Base-by-base conservation (phyloP, 805 yeast genomes). In the Kazachstania taianensis region DNA sequence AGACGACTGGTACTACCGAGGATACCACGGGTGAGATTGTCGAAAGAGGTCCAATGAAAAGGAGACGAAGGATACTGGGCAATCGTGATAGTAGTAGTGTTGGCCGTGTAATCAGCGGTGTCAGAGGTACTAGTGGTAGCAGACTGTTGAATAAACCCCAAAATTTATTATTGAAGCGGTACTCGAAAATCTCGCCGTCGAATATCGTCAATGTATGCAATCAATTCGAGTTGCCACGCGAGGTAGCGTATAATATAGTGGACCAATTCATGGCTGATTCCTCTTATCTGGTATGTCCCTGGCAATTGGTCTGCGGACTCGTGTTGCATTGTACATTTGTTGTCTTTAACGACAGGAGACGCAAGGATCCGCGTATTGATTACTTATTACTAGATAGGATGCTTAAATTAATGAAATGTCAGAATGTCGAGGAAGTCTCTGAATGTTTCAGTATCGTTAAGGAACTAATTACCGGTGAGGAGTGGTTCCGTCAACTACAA, bases 301-400 rank as follows among this genome's bases (percentile, higher is more conserved):
- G 86, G 85, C 73, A 75, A 6, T 53, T 81, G 16, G 71, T 80
- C 3, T 76, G 82, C 51, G 87, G 87, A 0, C 50, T 81, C 42
- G 66, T 79, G 1, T 63, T 78, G 24, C 69, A 78, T 14, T 76
- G 78, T 10, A 75, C 73, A 37, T 59, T 66, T 14, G 63, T 75
- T 12, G 63, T 79, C 22, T 75, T 76, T 51, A 66, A 69, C 38
- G 62, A 62, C 16, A 50, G 63, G 23, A 52, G 78, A 12, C 50
- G 59, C 3, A 50, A 57, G 9, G 70, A 69, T 32, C 61, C 75
- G 5, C 75, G 81, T 1, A 63, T 69, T 17, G 70, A 65, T 38
- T 53, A 68, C 12, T 59, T 63, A 25, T 65, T 76, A 8, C 57
- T 70, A 30, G 67, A 70, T 27, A 72, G 70, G 25, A 61, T 81